A percentile compares a stretch with the other conserved stretches of the same genome.
phyloP scores from a whole-genome alignment of 148 eudicot genomes.

The Cornus florida region DNA sequence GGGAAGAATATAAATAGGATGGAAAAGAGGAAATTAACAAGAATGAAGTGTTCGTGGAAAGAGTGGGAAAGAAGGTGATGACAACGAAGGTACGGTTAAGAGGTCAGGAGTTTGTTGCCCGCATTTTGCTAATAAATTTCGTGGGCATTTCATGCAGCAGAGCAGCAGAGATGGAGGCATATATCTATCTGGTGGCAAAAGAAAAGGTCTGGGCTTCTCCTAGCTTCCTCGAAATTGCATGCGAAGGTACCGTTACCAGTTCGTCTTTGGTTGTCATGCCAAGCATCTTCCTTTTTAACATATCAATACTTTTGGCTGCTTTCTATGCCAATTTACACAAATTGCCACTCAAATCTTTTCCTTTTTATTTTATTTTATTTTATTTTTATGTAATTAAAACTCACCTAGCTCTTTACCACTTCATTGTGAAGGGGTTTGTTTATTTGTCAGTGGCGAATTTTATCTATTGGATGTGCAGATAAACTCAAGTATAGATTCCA shows the following conservation, averaged over 20 bases:
- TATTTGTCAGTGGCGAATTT: too few relatives aligned
- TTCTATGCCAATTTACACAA: not conserved
- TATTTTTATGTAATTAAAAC: too few relatives aligned
- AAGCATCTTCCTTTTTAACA: conserved; percentile 3
- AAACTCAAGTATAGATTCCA: too few relatives aligned
- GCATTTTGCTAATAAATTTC: not conserved
- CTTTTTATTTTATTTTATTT: too few relatives aligned
- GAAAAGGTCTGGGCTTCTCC: not conserved
- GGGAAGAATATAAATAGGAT: not conserved
- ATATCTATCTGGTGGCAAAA: too few relatives aligned
- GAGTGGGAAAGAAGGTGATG: not conserved
- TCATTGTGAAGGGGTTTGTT: too few relatives aligned
- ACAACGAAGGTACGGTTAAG: conserved; percentile 18
- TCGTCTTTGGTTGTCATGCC: not conserved
- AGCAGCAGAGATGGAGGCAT: too few relatives aligned
- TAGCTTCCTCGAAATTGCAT: conserved; percentile 31
- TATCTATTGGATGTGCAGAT: too few relatives aligned
- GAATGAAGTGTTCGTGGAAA: not conserved
- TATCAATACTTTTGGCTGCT: not conserved
- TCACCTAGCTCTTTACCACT: too few relatives aligned
- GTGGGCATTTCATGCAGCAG: not conserved
- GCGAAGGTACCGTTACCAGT: conserved; percentile 15
- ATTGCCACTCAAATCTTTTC: not conserved
- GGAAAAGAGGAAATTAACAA: not conserved
- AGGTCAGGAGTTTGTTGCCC: not conserved